These are phyloP conservation scores for Lobosporangium transversale DNA, from an alignment of 192 early-diverging fungal species.

Conservation along the genomic window DNA sequence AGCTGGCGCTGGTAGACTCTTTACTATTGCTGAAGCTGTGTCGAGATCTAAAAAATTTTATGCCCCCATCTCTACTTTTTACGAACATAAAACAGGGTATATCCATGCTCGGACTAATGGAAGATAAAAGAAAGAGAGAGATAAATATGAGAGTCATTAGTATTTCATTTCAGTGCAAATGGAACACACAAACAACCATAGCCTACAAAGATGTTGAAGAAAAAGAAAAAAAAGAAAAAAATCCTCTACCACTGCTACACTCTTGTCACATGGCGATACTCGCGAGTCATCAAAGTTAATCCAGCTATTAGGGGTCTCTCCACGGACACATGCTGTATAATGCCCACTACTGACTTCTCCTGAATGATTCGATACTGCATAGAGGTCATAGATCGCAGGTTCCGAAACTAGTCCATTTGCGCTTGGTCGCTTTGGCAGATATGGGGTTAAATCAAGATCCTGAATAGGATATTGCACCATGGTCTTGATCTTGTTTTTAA, in stretches of 20 bases:
- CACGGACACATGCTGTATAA: slow-evolving; percentile 79
- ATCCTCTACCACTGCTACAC: slow-evolving; percentile 61
- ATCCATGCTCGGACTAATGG: slow-evolving; percentile 46
- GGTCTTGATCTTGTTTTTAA: slow-evolving; percentile 91
- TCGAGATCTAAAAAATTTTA: no score
- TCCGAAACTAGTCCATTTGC: neutral
- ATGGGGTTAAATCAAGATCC: slow-evolving; percentile 67
- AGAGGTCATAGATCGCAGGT: slow-evolving; percentile 75
- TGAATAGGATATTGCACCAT: slow-evolving; percentile 85
- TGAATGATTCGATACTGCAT: slow-evolving; percentile 86
- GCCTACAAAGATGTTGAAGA: neutral
- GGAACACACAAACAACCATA: neutral
- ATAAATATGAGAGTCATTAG: neutral
- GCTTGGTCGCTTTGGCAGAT: slow-evolving; percentile 54
- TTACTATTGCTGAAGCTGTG: no score
- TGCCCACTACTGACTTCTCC: slow-evolving; percentile 81
- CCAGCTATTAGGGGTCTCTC: slow-evolving; percentile 74
- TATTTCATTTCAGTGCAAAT: neutral
- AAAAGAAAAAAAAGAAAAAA: neutral
- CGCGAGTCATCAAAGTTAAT: slow-evolving; percentile 88
- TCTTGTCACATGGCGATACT: slow-evolving; percentile 67
- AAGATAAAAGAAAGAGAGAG: neutral
- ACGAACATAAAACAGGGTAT: slow-evolving; percentile 52
- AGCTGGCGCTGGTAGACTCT: no score
- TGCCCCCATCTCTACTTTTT: slow-evolving; percentile 19